These are phyloP conservation scores for Ophiocytium majus DNA, from an alignment of 352 stramenopile species.

Conservation along the genomic window DNA sequence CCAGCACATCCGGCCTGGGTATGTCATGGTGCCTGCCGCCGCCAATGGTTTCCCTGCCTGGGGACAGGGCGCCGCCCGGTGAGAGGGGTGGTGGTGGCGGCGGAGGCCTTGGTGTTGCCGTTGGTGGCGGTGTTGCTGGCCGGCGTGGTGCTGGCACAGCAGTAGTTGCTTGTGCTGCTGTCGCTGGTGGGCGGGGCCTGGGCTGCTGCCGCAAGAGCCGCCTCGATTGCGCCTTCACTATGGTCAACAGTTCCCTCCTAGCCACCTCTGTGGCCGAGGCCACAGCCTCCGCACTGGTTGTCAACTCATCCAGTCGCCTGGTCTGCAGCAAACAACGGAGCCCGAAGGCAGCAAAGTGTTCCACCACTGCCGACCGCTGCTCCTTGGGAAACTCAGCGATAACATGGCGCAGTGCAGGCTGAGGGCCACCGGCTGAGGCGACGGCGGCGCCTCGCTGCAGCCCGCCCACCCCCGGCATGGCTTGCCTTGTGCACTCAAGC, in stretches of 20 bases:
- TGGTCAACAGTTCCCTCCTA: neutral
- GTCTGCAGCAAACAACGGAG: neutral
- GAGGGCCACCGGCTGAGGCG: too few species aligned
- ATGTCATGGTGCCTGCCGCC: neutral
- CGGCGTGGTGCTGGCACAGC: too few species aligned
- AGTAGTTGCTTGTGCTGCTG: neutral
- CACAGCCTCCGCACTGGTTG: neutral
- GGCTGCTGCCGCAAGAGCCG: too few species aligned
- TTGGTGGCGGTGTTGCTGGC: too few species aligned
- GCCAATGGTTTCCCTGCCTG: neutral
- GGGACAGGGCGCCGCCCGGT: neutral
- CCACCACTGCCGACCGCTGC: neutral
- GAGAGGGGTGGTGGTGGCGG: neutral
- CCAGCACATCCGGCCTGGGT: slow-evolving; percentile 37
- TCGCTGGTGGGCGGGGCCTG: neutral
- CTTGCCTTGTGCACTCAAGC: too few species aligned
- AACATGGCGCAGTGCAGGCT: neutral
- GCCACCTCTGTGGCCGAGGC: neutral
- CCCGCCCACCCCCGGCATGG: too few species aligned
- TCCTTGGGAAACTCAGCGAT: neutral
- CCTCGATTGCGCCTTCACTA: neutral
- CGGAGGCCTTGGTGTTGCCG: neutral
- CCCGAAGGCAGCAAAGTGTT: neutral
- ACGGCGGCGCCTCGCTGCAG: too few species aligned
- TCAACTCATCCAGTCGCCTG: neutral